These are phyloP conservation scores for Leavenworthia alabamica DNA, from an alignment of 345 rosid genomes.

Conservation along the genomic window DNA sequence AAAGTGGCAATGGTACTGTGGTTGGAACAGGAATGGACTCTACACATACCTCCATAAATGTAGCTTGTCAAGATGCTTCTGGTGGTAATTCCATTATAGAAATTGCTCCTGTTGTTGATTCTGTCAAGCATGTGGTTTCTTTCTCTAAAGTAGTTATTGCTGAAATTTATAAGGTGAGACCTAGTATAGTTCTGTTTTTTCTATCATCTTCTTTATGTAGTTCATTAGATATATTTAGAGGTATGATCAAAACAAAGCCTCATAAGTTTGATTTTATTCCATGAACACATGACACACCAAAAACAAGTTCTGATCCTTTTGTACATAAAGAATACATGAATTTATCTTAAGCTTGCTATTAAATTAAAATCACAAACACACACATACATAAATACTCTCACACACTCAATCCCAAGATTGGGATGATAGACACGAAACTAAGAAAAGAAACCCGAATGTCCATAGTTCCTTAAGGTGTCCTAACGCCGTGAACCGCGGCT, in stretches of 20 bases:
- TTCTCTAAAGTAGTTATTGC: conserved; percentile 30
- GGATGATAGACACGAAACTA: conserved; percentile 3
- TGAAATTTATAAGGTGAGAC: conserved; percentile 13
- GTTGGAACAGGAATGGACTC: conserved; percentile 28
- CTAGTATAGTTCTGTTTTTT: neutral
- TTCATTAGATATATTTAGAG: neutral
- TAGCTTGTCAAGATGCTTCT: conserved; percentile 15
- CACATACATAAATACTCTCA: conserved; percentile 2
- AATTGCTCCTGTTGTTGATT: conserved; percentile 14
- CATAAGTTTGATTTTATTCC: conserved; percentile 24
- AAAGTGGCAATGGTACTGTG: conserved; percentile 32
- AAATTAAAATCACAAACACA: conserved; percentile 6
- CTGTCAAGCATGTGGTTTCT: too few species aligned
- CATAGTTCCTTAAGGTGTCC: conserved; percentile 14
- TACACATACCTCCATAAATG: conserved; percentile 22
- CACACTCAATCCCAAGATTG: conserved; percentile 15
- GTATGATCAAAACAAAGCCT: conserved; percentile 6
- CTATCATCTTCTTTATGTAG: neutral
- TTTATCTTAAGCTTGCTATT: conserved; percentile 11
- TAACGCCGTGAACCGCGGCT: conserved; percentile 57
- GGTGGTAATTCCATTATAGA: conserved; percentile 21
- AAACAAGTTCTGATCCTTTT: conserved; percentile 17
- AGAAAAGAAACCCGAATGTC: neutral
- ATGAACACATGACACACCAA: conserved; percentile 19
- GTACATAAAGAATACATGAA: conserved; percentile 32